Evolutionary conservation across 2,329 filamentous ascomycete species (phyloP).

Genomic region (Hysterium pulicare): DNA sequence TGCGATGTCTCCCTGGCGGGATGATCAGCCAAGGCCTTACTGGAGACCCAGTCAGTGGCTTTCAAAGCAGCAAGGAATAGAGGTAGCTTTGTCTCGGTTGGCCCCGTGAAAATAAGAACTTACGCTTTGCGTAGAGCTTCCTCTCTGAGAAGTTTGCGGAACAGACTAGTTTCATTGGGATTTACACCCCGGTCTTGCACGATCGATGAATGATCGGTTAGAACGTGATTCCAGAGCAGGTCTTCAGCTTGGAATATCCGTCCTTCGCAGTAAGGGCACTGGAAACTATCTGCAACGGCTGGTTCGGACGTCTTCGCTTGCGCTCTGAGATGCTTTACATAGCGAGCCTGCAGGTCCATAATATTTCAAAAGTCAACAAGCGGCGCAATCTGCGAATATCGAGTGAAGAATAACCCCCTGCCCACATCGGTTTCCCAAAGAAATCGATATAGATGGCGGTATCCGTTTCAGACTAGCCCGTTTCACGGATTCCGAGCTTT

Average conservation of each 20-base stretch:
- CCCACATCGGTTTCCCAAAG: too few species aligned
- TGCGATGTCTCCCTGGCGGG: constrained; percentile 2
- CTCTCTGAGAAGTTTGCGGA: constrained; percentile 20
- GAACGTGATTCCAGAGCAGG: constrained; percentile 24
- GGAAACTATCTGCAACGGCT: constrained; percentile 14
- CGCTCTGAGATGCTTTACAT: constrained; percentile 21
- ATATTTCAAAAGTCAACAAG: constrained; percentile 5
- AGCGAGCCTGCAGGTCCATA: constrained; percentile 23
- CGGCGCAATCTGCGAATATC: constrained; percentile 3
- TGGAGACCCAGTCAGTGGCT: constrained; percentile 4
- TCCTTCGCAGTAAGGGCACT: constrained; percentile 29
- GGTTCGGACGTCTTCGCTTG: constrained; percentile 25
- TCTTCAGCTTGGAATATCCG: constrained; percentile 26
- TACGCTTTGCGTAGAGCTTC: constrained; percentile 20
- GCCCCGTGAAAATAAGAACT: constrained; percentile 12
- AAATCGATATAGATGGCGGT: too few species aligned
- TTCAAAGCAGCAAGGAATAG: not conserved
- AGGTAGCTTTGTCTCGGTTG: not conserved
- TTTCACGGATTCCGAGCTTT: too few species aligned
- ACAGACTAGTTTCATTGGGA: constrained; percentile 11
- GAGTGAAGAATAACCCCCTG: not conserved
- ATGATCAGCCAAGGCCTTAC: constrained; percentile 16
- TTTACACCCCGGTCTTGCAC: constrained; percentile 14
- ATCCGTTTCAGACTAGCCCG: too few species aligned
- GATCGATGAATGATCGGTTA: constrained; percentile 21